These are phyloP conservation scores for Amniculicola lignicola DNA, from an alignment of 495 filamentous ascomycete species.

Conservation along the genomic window DNA sequence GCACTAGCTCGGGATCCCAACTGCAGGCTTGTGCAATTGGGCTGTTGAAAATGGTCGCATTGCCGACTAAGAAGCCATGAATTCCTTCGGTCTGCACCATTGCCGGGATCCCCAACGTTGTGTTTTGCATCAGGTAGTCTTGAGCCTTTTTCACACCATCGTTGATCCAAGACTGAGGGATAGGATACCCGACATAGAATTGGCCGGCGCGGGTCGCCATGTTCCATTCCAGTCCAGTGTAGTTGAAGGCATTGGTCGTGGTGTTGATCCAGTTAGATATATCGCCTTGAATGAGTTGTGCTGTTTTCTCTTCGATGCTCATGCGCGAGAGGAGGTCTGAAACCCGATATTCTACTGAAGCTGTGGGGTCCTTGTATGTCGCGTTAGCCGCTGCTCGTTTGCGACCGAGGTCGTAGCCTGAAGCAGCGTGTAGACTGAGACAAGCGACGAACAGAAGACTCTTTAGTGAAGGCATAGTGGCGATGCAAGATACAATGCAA, in stretches of 20 bases:
- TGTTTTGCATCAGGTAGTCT: slow-evolving; percentile 60
- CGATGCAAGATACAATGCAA: neutral
- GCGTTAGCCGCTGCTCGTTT: slow-evolving; percentile 17
- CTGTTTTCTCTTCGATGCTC: slow-evolving; percentile 67
- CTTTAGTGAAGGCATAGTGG: neutral
- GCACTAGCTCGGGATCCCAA: slow-evolving; percentile 54
- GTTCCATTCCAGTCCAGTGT: slow-evolving; percentile 60
- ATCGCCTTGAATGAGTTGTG: slow-evolving; percentile 60
- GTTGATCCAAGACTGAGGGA: slow-evolving; percentile 60
- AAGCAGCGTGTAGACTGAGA: neutral
- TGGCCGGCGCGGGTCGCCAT: slow-evolving; percentile 60
- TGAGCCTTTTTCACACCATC: slow-evolving; percentile 59
- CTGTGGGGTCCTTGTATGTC: slow-evolving; percentile 60
- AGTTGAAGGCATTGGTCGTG: slow-evolving; percentile 58
- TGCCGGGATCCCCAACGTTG: slow-evolving; percentile 54
- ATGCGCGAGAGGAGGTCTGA: slow-evolving; percentile 63
- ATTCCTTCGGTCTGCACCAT: slow-evolving; percentile 68
- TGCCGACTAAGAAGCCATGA: slow-evolving; percentile 65
- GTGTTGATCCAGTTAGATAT: slow-evolving; percentile 67
- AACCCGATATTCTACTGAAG: slow-evolving; percentile 59
- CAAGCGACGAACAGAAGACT: neutral
- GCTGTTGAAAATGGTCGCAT: slow-evolving; percentile 73
- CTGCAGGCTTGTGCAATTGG: slow-evolving; percentile 68
- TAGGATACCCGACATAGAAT: slow-evolving; percentile 68
- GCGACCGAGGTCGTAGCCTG: slow-evolving; percentile 12